Percentiles rank a stretch among this genome's conserved stretches.
These are phyloP conservation scores for Crithidia brevicula DNA, from an alignment of 208 protist species.

Conservation along the genomic window DNA sequence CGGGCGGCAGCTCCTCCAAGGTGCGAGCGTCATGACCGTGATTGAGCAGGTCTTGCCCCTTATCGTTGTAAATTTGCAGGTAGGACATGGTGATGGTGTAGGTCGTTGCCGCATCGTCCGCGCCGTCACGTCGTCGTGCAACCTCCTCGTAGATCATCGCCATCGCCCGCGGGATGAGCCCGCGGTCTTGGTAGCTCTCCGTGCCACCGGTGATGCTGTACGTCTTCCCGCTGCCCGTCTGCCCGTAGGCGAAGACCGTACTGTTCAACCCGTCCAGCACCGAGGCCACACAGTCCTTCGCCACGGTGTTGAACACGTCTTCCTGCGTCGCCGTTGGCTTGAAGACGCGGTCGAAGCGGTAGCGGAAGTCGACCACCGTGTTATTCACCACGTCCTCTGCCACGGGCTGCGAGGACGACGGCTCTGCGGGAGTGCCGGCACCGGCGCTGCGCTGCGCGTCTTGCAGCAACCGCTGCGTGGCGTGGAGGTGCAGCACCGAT, in stretches of 20 bases:
- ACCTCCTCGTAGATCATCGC: slow-evolving; percentile 84
- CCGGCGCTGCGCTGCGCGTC: slow-evolving; percentile 30
- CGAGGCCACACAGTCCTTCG: slow-evolving; percentile 82
- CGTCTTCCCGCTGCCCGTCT: slow-evolving; percentile 93
- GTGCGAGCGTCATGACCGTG: slow-evolving; percentile 88
- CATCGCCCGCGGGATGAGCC: slow-evolving; percentile 89
- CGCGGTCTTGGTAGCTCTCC: slow-evolving; percentile 84
- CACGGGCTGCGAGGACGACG: not conserved
- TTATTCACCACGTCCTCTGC: slow-evolving; percentile 77
- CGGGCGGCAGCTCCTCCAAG: slow-evolving; percentile 67
- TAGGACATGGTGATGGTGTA: slow-evolving; percentile 75
- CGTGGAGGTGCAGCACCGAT: slow-evolving; percentile 31
- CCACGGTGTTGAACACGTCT: slow-evolving; percentile 84
- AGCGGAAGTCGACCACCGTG: slow-evolving; percentile 64
- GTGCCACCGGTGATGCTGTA: slow-evolving; percentile 91
- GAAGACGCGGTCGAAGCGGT: slow-evolving; percentile 84
- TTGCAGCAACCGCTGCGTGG: slow-evolving; percentile 23
- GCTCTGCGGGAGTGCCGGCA: not conserved
- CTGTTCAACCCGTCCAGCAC: slow-evolving; percentile 88
- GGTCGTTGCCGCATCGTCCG: slow-evolving; percentile 20
- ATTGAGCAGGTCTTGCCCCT: slow-evolving; percentile 90
- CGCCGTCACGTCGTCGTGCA: slow-evolving; percentile 33
- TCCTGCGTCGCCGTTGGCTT: slow-evolving; percentile 67
- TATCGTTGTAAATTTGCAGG: slow-evolving; percentile 94
- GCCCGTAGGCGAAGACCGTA: slow-evolving; percentile 92